phyloP scores from a whole-genome alignment of 2,329 filamentous ascomycete species.

The Periconia sp. region DNA sequence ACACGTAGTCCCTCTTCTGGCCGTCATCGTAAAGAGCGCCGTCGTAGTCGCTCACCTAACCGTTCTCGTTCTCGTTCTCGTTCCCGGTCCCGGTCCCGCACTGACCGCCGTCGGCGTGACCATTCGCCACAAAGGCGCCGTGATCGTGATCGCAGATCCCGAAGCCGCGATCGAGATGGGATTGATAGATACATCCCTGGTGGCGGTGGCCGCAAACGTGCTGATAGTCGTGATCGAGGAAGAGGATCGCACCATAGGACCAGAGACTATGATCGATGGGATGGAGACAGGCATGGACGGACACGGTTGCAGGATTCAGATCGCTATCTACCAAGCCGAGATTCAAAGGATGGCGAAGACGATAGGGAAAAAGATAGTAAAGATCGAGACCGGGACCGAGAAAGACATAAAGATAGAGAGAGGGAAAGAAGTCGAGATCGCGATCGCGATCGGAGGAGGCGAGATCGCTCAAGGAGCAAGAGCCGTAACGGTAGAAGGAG shows the following conservation, averaged over 20 bases:
- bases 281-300: conserved; percentile 22
- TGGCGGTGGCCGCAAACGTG: conserved; percentile 15
- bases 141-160: conserved; percentile 17
- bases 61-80: conserved; percentile 24
- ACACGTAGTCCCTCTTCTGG: conserved; percentile 30
- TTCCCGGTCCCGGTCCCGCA: conserved; percentile 7
- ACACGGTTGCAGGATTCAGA: conserved; percentile 32
- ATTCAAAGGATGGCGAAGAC: conserved; percentile 3
- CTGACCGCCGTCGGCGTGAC: conserved; percentile 5
- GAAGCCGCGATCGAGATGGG: conserved; percentile 40
- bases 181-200: conserved; percentile 43
- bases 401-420: conserved; percentile 27
- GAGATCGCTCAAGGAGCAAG: conserved; percentile 12
- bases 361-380: conserved; percentile 10
- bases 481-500: conserved; percentile 18
- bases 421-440: conserved; percentile 26
- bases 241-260: conserved; percentile 40
- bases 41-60: conserved; percentile 17
- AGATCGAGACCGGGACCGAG: conserved; percentile 16
- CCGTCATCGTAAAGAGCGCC: conserved; percentile 23
- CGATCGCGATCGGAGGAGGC: conserved; percentile 15
- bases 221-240: conserved; percentile 25
- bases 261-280: conserved; percentile 45
- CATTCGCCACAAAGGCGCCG: conserved; percentile 4
- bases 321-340: conserved; percentile 31